Percentiles rank a stretch among this genome's conserved stretches.
These are phyloP conservation scores for Phaffomyces opuntiae DNA, from an alignment of 805 yeast genomes.

Conservation along the genomic window DNA sequence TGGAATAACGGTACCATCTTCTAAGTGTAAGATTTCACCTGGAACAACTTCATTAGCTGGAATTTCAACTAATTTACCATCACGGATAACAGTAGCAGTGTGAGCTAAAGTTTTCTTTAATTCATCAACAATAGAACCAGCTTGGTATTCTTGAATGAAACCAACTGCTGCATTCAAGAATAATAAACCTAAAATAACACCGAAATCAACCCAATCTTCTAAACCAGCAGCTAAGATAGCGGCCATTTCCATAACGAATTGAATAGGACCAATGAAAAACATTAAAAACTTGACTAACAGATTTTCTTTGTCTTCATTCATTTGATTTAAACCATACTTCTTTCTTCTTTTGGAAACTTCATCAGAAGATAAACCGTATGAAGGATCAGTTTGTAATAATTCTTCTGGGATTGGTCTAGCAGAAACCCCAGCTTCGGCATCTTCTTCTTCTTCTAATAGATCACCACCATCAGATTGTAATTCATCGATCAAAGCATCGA, in stretches of 20 bases:
- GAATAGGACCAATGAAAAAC: slow-evolving; percentile 94
- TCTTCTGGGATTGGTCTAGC: slow-evolving; percentile 83
- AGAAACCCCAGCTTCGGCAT: slow-evolving; percentile 42
- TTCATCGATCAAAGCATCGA: slow-evolving; percentile 68
- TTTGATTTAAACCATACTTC: slow-evolving; percentile 85
- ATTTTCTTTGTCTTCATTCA: slow-evolving; percentile 86
- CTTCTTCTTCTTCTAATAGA: slow-evolving; percentile 44
- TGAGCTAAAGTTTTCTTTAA: slow-evolving; percentile 92
- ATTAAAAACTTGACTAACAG: slow-evolving; percentile 68
- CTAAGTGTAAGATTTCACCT: slow-evolving; percentile 88
- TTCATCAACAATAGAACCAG: slow-evolving; percentile 96
- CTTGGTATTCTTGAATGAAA: slow-evolving; percentile 95
- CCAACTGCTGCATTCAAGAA: slow-evolving; percentile 88
- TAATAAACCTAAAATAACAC: slow-evolving; percentile 88
- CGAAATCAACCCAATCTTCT: slow-evolving; percentile 98
- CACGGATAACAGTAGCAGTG: slow-evolving; percentile 79
- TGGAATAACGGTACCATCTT: slow-evolving; percentile 89
- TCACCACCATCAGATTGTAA: slow-evolving; percentile 56
- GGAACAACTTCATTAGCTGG: slow-evolving; percentile 86
- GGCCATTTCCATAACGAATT: slow-evolving; percentile 96
- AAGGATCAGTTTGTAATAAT: slow-evolving; percentile 74
- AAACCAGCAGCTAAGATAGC: slow-evolving; percentile 93
- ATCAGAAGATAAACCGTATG: slow-evolving; percentile 66
- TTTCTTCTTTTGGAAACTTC: slow-evolving; percentile 80
- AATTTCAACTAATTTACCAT: slow-evolving; percentile 69